Evolutionary conservation across 176 grass and related monocot genomes (phyloP).

Genomic region (Bolboschoenus planiculmis): DNA sequence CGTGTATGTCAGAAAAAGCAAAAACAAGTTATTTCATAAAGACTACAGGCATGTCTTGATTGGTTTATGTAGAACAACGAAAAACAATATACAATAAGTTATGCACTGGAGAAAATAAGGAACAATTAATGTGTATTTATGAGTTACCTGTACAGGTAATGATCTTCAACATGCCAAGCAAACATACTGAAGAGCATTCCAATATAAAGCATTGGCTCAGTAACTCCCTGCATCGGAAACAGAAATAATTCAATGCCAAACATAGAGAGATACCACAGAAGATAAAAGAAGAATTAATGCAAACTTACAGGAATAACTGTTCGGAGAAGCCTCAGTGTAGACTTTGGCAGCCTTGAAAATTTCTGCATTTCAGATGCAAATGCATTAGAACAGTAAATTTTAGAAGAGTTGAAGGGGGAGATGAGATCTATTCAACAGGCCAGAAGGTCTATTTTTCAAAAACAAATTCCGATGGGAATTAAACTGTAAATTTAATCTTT

Average conservation of each 20-base stretch:
- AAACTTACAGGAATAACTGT: conserved; percentile 70
- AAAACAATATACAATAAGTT: not conserved
- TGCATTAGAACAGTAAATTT: not conserved
- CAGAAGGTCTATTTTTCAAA: not conserved
- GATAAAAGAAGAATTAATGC: not conserved
- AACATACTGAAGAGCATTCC: conserved; percentile 99
- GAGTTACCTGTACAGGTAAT: conserved; percentile 89
- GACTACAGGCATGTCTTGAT: not conserved
- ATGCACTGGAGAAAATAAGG: not conserved
- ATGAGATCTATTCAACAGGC: not conserved
- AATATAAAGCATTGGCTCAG: conserved; percentile 99
- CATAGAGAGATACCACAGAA: not conserved
- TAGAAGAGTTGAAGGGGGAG: not conserved
- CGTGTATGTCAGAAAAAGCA: not conserved
- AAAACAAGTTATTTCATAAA: not conserved
- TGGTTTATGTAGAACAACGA: not conserved
- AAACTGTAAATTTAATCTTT: not conserved
- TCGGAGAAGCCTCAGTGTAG: conserved; percentile 71
- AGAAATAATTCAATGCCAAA: conserved; percentile 18
- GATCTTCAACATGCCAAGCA: conserved; percentile 99
- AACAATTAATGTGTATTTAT: not conserved
- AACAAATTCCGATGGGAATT: not conserved
- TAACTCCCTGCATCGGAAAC: conserved; percentile 69
- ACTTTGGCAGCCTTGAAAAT: conserved; percentile 75
- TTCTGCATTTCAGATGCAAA: conserved; percentile 34